These are phyloP conservation scores for Diversispora eburnea DNA, from an alignment of 192 early-diverging fungal genomes.

Conservation along the genomic window DNA sequence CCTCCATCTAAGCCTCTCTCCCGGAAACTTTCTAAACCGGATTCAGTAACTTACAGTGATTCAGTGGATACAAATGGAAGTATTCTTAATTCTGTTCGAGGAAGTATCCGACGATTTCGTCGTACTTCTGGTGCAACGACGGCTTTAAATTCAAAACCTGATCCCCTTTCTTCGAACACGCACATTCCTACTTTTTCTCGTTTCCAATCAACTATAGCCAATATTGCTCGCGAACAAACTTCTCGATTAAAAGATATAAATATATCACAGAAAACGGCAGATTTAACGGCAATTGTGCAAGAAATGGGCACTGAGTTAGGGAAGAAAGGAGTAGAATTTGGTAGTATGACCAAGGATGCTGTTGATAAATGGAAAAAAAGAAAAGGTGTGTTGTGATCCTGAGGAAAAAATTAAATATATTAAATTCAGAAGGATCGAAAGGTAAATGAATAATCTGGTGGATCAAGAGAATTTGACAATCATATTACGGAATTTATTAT, in stretches of 20 bases:
- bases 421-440: neutral
- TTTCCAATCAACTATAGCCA: neutral
- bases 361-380: conserved; percentile 24
- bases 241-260: conserved; percentile 22
- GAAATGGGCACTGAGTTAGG: conserved; percentile 9
- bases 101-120: conserved; percentile 13
- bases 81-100: conserved; percentile 14
- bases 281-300: neutral
- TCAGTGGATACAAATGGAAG: neutral
- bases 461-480: too few relatives aligned
- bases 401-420: neutral
- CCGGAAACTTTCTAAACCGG: conserved; percentile 1
- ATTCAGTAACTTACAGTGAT: neutral
- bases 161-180: neutral
- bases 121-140: conserved; percentile 8
- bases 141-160: neutral
- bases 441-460: too few relatives aligned
- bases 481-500: neutral
- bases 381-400: conserved; percentile 9
- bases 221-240: conserved; percentile 9
- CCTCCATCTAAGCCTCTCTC: conserved; percentile 7
- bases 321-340: conserved; percentile 15
- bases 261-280: neutral
- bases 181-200: conserved; percentile 9
- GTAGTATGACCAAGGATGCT: conserved; percentile 18